Percentiles rank a stretch among this genome's conserved stretches.
phyloP scores from a whole-genome alignment of 768 basidiomycete species.

The Phallus indusiatus region DNA sequence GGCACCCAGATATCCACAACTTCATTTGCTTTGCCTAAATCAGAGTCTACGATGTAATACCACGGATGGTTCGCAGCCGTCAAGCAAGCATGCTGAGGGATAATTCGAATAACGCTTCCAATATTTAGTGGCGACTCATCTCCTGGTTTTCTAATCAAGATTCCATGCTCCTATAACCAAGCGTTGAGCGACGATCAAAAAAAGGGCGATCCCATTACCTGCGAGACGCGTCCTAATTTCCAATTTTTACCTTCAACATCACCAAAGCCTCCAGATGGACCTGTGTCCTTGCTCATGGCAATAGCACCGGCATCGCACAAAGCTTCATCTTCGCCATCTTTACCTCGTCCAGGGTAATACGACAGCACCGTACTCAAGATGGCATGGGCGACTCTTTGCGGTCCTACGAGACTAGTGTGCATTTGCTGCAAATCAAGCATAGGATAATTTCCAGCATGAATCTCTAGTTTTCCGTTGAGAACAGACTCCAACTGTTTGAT shows the following conservation, averaged over 20 bases:
- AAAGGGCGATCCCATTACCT: slow-evolving; percentile 25
- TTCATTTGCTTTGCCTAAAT: slow-evolving; percentile 32
- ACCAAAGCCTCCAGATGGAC: slow-evolving; percentile 62
- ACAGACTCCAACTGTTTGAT: slow-evolving; percentile 30
- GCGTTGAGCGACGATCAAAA: slow-evolving; percentile 11
- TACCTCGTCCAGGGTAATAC: slow-evolving; percentile 64
- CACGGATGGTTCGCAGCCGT: slow-evolving; percentile 72
- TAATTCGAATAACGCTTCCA: slow-evolving; percentile 58
- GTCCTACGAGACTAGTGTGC: slow-evolving; percentile 57
- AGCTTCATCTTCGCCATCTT: slow-evolving; percentile 56
- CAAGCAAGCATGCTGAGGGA: slow-evolving; percentile 82
- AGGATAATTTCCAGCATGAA: slow-evolving; percentile 80
- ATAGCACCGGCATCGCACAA: slow-evolving; percentile 78
- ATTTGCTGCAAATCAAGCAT: slow-evolving; percentile 79
- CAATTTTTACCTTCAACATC: slow-evolving; percentile 56
- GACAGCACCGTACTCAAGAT: slow-evolving; percentile 70
- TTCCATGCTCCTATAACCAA: slow-evolving; percentile 53
- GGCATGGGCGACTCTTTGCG: slow-evolving; percentile 48
- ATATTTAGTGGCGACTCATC: slow-evolving; percentile 23
- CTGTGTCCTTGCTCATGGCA: slow-evolving; percentile 82
- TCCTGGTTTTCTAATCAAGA: slow-evolving; percentile 34
- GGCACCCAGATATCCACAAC: slow-evolving; percentile 82
- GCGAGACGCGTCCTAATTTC: slow-evolving; percentile 55
- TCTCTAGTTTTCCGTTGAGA: slow-evolving; percentile 56
- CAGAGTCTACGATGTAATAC: slow-evolving; percentile 75